Percentiles rank a stretch among this genome's conserved stretches.
Conservation (phyloP, 2,329 filamentous ascomycete genomes). For the Beauveria scarabaeidicola region DNA sequence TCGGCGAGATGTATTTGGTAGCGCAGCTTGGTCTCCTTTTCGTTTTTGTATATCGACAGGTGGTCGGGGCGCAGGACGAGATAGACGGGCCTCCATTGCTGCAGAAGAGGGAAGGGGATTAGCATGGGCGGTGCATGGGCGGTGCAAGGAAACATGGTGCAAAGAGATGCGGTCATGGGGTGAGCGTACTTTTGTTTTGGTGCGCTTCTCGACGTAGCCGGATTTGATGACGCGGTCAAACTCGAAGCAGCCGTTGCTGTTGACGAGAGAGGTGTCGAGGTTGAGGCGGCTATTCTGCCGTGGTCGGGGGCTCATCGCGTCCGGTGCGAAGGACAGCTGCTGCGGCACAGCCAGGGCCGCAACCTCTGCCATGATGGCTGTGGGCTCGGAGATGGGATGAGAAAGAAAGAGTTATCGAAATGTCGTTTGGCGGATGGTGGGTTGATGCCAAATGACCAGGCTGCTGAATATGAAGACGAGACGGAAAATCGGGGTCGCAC, state of each 20-base stretch:
- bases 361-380: constrained; percentile 7
- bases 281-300: constrained; percentile 21
- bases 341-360: constrained; percentile 6
- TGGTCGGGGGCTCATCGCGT: constrained; percentile 15
- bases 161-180: background rate
- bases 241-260: constrained; percentile 90
- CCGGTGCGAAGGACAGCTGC: constrained; percentile 8
- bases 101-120: background rate
- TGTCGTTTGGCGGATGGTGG: background rate
- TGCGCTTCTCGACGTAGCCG: constrained; percentile 78
- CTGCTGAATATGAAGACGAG: background rate
- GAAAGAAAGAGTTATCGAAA: background rate
- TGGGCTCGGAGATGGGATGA: background rate
- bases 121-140: constrained; percentile 8
- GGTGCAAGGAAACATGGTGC: constrained; percentile 2
- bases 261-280: constrained; percentile 70
- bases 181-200: constrained; percentile 74
- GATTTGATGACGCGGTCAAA: constrained; percentile 91
- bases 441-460: background rate
- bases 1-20: constrained; percentile 84
- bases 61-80: constrained; percentile 85
- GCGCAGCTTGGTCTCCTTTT: constrained; percentile 80
- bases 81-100: constrained; percentile 87
- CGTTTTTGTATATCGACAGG: constrained; percentile 87
- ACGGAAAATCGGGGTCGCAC: background rate